Evolutionary conservation across 2,329 filamentous ascomycete species (phyloP), one percentile per base, ranked within the genome.

Genomic region (Byssochlamys sp.): DNA sequence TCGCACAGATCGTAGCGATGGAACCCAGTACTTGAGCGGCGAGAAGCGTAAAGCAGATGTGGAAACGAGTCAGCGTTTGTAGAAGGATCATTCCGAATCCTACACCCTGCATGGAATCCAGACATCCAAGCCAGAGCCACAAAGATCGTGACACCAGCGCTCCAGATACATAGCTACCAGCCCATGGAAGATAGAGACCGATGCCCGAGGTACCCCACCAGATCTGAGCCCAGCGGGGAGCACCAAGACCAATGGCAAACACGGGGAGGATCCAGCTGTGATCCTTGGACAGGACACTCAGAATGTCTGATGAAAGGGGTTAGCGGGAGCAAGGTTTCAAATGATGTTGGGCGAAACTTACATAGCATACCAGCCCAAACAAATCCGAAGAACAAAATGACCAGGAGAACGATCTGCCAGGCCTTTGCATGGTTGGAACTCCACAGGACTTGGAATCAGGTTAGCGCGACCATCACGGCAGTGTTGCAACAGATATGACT

Each of bases 81-180:
- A 87, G 71, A 3, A 88, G 74, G 55, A 87, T 82, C 84, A 87
- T 87, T 56, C 85, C 85, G 56, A 87, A 81, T 1, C 85, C 85
- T 1, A 87, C 80, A 45, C 84, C 83, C 67, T 88, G 85, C 5
- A 87, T 72, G 9, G 82, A 78, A 63, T 88, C 85, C 9, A 87
- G 74, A 3, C 86, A 78, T 48, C 85, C 85, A 0, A 88, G 78
- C 84, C 84, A 88, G 10, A 87, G 76, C 84, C 85, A 87, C 3
- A 87, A 70, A 57, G 76, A 73, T 49, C 84, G 76, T 1, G 81
- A 81, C 7, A 83, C 70, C 0, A 87, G 67, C 0, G 84, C 82
- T 2, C 80, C 78, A 6, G 78, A 75, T 0, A 81, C 70, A 19
- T 80, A 78, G 2, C 74, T 73, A 45, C 81, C 81, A 5, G 81